phyloP scores from a whole-genome alignment of 2,329 filamentous ascomycete genomes.

The Eutypa lata region DNA sequence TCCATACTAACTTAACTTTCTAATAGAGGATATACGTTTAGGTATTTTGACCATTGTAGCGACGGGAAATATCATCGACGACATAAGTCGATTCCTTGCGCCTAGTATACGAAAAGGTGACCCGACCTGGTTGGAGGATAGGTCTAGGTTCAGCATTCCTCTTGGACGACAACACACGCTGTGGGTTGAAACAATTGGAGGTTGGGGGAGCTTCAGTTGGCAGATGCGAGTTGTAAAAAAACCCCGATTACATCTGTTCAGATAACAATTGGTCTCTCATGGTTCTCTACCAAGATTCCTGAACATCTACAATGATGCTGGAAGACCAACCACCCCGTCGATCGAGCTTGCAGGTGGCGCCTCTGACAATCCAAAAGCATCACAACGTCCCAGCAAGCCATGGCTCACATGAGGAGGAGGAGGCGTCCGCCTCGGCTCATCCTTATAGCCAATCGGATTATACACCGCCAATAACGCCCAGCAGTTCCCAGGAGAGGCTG shows the following conservation, averaged over 20 bases:
- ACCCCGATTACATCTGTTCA: slow-evolving; percentile 21
- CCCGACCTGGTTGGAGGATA: neutral
- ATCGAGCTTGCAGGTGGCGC: slow-evolving; percentile 60
- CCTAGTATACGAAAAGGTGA: neutral
- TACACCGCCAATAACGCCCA: slow-evolving; percentile 74
- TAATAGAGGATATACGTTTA: neutral
- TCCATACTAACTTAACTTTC: neutral
- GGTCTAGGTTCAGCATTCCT: neutral
- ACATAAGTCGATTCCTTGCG: neutral
- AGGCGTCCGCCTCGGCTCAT: slow-evolving; percentile 30
- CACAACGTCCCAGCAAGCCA: slow-evolving; percentile 26
- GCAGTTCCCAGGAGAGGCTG: slow-evolving; percentile 61
- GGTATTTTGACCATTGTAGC: neutral
- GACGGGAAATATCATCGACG: neutral
- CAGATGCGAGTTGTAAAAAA: neutral
- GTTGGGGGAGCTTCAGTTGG: neutral
- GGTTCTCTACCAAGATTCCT: slow-evolving; percentile 28
- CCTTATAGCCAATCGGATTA: slow-evolving; percentile 58
- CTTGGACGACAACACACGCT: neutral
- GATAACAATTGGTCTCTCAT: slow-evolving; percentile 29
- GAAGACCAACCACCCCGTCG: slow-evolving; percentile 44
- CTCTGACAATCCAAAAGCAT: slow-evolving; percentile 51
- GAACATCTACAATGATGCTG: slow-evolving; percentile 45
- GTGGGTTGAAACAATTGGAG: neutral
- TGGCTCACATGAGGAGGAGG: slow-evolving; percentile 20